These are phyloP conservation scores for Alternaria viburni DNA, from an alignment of 2,329 filamentous ascomycete genomes.

Conservation along the genomic window DNA sequence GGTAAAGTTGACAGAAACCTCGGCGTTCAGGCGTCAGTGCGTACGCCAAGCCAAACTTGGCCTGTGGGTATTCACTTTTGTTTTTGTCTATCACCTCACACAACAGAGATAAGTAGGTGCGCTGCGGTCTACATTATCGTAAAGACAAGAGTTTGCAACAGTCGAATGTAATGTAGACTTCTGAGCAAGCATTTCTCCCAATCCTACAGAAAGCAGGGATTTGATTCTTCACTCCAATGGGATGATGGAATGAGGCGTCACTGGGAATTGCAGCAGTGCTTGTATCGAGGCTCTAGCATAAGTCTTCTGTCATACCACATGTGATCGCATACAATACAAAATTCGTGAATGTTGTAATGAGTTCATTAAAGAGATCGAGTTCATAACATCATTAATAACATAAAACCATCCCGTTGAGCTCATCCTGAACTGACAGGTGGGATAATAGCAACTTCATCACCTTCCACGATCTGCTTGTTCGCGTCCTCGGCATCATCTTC, in stretches of 20 bases:
- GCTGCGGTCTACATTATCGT: neutral
- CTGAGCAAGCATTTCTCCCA: neutral
- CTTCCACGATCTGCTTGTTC: constrained; percentile 66
- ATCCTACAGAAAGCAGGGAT: neutral
- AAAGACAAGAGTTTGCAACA: neutral
- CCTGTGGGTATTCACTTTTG: neutral
- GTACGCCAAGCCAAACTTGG: neutral
- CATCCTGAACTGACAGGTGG: constrained; percentile 83
- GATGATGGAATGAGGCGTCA: neutral
- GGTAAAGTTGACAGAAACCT: neutral
- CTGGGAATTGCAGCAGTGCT: neutral
- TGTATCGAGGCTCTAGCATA: neutral
- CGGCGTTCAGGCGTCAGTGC: neutral
- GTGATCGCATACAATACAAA: neutral
- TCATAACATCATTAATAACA: neutral
- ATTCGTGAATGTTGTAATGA: neutral
- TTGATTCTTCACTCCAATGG: neutral
- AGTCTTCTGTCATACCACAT: neutral
- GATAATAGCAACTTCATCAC: constrained; percentile 86
- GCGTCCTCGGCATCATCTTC: constrained; percentile 55
- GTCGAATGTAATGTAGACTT: neutral
- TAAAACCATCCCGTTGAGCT: neutral
- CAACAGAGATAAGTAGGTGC: neutral
- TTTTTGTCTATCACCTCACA: neutral
- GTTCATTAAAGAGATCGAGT: neutral